Evolutionary conservation across 768 basidiomycete species (phyloP).

Genomic region (Auricularia sp.): DNA sequence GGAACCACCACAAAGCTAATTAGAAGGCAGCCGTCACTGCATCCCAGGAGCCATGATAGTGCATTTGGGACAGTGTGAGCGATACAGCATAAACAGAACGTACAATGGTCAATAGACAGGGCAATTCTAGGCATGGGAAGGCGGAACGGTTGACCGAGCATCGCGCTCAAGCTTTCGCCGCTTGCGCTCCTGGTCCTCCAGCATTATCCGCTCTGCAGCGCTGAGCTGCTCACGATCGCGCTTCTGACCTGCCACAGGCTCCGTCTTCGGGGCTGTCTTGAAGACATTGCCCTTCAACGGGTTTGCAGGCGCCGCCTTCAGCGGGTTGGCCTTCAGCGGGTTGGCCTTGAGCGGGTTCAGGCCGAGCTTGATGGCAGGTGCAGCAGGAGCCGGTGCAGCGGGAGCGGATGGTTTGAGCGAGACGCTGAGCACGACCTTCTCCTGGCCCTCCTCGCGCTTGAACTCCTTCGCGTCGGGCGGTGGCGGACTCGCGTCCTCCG

Average conservation of each 20-base stretch:
- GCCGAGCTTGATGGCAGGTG: constrained; percentile 38
- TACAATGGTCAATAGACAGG: too few species aligned
- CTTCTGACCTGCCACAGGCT: constrained; percentile 26
- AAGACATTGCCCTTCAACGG: constrained; percentile 70
- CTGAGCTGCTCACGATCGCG: constrained; percentile 61
- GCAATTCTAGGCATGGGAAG: too few species aligned
- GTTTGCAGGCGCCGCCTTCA: constrained; percentile 42
- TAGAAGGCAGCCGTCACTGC: too few species aligned
- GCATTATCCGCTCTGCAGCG: constrained; percentile 75
- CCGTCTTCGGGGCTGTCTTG: constrained; percentile 37
- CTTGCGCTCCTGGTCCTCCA: constrained; percentile 88
- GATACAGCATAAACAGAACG: too few species aligned
- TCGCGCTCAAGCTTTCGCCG: constrained; percentile 61
- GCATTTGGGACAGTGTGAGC: too few species aligned
- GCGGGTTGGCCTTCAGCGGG: constrained; percentile 33
- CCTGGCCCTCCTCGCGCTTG: constrained; percentile 59
- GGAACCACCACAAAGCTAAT: too few species aligned
- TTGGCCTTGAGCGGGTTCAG: constrained; percentile 42
- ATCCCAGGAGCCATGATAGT: too few species aligned
- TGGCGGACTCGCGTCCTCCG: constrained; percentile 23
- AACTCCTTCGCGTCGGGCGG: constrained; percentile 37
- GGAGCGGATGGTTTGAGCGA: constrained; percentile 40
- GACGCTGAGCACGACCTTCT: constrained; percentile 70
- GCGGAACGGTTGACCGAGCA: not conserved
- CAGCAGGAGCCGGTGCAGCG: constrained; percentile 17